Conservation (phyloP, 2,329 filamentous ascomycete genomes). For the Scytalidium lignicola region DNA sequence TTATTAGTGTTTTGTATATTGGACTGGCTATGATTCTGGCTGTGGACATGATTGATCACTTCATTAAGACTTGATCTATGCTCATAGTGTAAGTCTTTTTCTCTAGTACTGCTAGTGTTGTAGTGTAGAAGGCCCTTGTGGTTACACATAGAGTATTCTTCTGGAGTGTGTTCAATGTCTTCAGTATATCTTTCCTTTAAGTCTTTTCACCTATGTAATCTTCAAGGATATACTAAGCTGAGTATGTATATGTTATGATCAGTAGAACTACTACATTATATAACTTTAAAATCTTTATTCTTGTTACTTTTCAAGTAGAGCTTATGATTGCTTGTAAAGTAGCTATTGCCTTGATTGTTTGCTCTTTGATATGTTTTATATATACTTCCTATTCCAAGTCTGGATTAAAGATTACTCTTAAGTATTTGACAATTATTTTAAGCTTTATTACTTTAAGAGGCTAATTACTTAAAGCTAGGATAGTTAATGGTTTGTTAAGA, state of each 20-base stretch:
- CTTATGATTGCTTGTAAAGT: slow-evolving; percentile 3
- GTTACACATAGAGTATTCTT: background rate
- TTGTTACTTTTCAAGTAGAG: slow-evolving; percentile 3
- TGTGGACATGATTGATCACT: background rate
- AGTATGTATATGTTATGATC: slow-evolving; percentile 26
- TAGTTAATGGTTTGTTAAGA: no score
- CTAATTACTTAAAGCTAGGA: background rate
- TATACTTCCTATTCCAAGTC: slow-evolving; percentile 9
- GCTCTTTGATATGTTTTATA: slow-evolving; percentile 6
- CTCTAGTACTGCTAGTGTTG: background rate
- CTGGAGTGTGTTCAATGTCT: background rate
- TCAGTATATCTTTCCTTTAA: background rate
- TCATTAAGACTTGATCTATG: background rate
- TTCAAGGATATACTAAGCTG: slow-evolving; percentile 16
- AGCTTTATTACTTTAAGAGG: slow-evolving; percentile 2
- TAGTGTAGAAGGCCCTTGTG: background rate
- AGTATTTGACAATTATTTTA: slow-evolving; percentile 9
- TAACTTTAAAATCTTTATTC: slow-evolving; percentile 1
- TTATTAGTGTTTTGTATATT: background rate
- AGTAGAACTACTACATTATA: slow-evolving; percentile 26
- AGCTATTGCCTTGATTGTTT: slow-evolving; percentile 6
- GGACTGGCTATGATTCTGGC: background rate
- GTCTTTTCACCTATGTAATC: background rate
- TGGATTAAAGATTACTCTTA: slow-evolving; percentile 17
- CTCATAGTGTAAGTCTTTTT: background rate